Conservation (phyloP, 2,329 filamentous ascomycete genomes). For the Diaporthe australafricana region DNA sequence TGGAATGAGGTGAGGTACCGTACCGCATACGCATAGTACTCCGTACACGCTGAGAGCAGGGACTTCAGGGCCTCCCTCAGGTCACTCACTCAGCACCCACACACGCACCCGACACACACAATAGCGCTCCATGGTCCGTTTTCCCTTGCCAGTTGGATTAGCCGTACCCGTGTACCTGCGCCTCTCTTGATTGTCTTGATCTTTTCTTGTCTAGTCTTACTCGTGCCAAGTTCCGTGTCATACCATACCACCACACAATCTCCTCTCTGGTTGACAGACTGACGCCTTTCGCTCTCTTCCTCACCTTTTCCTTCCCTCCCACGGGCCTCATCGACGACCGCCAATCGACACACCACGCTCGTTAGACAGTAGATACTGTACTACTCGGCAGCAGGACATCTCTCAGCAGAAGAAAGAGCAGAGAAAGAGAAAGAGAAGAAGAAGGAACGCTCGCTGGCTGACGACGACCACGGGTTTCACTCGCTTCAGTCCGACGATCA, state of each 20-base stretch:
- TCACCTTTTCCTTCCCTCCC: not conserved
- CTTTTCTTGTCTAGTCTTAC: constrained; percentile 13
- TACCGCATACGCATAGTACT: not conserved
- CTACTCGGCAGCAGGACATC: not conserved
- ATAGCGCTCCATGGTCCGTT: constrained; percentile 14
- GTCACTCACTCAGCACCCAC: not conserved
- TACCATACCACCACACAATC: not conserved
- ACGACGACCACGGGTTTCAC: constrained; percentile 10
- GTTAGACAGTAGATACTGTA: not conserved
- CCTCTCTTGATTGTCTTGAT: constrained; percentile 17
- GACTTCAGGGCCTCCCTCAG: not conserved
- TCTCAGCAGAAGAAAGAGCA: not conserved
- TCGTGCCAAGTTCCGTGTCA: not conserved
- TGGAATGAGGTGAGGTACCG: not conserved
- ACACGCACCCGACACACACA: not conserved
- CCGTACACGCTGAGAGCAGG: not conserved
- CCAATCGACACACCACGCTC: constrained; percentile 13
- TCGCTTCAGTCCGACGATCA: constrained; percentile 22
- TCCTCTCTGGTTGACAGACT: no score
- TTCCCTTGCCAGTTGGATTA: not conserved
- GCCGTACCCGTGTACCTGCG: not conserved
- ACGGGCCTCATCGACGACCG: not conserved
- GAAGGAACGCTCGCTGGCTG: constrained; percentile 6
- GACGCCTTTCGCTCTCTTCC: not conserved
- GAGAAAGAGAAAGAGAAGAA: not conserved